Evolutionary conservation across 306 rosid species (phyloP).

Genomic region (Cicer cuneatum): DNA sequence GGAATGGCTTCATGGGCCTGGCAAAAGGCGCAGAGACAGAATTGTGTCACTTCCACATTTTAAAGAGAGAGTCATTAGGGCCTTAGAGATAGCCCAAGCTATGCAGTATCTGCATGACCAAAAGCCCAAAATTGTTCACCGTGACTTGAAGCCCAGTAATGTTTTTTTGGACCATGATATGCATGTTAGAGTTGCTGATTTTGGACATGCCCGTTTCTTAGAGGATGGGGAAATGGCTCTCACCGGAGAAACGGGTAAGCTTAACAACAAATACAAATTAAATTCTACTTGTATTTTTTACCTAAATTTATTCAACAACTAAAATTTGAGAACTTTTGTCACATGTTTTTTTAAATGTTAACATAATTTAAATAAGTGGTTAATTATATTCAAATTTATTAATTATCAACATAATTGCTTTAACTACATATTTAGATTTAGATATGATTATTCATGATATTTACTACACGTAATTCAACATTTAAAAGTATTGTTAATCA

Average conservation of each 20-base stretch:
- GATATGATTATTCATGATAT: no score
- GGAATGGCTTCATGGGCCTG: conserved; percentile 83
- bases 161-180: conserved; percentile 64
- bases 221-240: conserved; percentile 58
- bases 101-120: conserved; percentile 89
- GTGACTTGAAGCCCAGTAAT: conserved; percentile 76
- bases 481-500: no score
- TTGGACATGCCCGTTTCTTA: conserved; percentile 85
- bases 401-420: no score
- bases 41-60: conserved; percentile 57
- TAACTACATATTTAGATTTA: no score
- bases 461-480: no score
- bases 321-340: no score
- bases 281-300: background rate
- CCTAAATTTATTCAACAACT: no score
- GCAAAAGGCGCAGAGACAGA: conserved; percentile 54
- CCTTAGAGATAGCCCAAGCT: conserved; percentile 71
- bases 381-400: no score
- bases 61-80: conserved; percentile 56
- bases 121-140: conserved; percentile 72
- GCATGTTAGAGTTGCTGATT: conserved; percentile 75
- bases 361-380: no score
- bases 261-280: background rate
- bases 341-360: no score
- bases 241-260: conserved; percentile 54